Conservation (phyloP, 192 early-diverging fungal genomes). For the Podila horticola region DNA sequence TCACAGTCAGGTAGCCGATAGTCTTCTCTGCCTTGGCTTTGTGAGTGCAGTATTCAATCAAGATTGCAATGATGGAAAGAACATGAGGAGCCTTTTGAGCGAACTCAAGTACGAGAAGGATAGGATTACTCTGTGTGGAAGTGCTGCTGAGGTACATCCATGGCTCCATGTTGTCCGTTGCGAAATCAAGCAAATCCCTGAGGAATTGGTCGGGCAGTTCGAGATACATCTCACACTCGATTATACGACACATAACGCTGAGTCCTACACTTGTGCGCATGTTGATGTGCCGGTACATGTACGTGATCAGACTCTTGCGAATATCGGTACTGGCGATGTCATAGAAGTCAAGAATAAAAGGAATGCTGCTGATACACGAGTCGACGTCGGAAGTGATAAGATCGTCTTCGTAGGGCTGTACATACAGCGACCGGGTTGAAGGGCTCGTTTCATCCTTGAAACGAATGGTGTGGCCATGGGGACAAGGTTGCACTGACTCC, state of each 20-base stretch:
- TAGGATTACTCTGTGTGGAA: background rate
- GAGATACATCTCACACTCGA: background rate
- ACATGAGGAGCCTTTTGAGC: background rate
- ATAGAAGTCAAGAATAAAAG: background rate
- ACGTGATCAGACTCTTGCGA: background rate
- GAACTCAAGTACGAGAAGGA: background rate
- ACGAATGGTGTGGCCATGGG: background rate
- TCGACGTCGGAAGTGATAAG: background rate
- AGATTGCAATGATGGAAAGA: background rate
- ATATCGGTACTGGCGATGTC: background rate
- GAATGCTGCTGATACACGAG: background rate
- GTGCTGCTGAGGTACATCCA: background rate
- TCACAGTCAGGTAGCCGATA: background rate
- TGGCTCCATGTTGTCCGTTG: background rate
- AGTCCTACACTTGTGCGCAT: background rate
- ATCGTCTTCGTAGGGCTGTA: background rate
- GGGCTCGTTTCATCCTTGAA: background rate
- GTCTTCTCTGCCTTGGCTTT: background rate
- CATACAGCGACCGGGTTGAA: background rate
- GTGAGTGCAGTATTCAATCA: conserved; percentile 2
- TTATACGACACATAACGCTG: background rate
- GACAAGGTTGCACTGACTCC: background rate
- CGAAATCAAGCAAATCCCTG: background rate
- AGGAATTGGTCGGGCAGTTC: background rate
- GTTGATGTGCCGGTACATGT: background rate